Conservation (phyloP, 257 asterid genomes). For the Apocynum venetum region DNA sequence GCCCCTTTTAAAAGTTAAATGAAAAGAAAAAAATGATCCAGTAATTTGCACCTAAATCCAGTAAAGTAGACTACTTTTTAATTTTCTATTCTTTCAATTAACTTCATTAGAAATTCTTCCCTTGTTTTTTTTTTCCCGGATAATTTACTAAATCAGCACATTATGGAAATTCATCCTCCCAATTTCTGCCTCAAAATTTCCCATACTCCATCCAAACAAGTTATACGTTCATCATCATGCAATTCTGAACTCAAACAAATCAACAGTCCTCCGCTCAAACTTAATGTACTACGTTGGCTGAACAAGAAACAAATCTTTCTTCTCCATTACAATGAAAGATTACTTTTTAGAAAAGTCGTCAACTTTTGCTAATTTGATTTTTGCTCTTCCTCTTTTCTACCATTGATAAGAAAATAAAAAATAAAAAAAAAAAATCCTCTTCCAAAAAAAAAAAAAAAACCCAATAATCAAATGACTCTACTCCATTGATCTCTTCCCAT, state of each 20-base stretch:
- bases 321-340: background rate
- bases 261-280: background rate
- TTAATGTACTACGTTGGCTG: background rate
- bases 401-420: too few species aligned
- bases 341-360: background rate
- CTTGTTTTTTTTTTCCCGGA: background rate
- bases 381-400: background rate
- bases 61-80: background rate
- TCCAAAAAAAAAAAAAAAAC: constrained; percentile 1
- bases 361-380: background rate
- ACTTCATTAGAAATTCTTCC: background rate
- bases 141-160: background rate
- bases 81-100: background rate
- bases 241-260: background rate
- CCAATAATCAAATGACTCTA: background rate
- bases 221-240: background rate
- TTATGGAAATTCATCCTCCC: background rate
- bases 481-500: constrained; percentile 25
- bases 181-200: too few species aligned
- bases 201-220: too few species aligned
- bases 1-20: background rate
- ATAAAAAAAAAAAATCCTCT: background rate
- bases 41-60: background rate
- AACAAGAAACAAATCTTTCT: background rate
- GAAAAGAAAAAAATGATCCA: background rate